These are phyloP conservation scores for Osmanthus fragrans DNA, from an alignment of 257 asterid genomes.

Conservation along the genomic window DNA sequence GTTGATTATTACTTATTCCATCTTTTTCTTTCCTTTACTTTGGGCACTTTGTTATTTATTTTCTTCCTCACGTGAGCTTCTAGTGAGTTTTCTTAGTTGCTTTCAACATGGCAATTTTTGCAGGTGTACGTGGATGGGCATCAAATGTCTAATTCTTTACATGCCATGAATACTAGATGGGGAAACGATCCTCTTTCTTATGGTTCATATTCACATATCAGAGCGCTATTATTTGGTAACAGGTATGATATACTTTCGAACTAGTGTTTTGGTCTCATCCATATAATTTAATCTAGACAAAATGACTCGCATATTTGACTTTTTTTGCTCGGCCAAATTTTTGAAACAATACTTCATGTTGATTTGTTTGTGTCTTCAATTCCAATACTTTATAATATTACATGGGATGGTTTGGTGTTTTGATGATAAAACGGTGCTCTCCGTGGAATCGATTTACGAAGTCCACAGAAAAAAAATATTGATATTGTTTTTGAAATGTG, in stretches of 20 bases:
- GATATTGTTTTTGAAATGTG: no score
- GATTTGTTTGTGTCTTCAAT: no score
- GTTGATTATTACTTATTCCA: background rate
- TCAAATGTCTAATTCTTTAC: no score
- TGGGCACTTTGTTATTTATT: background rate
- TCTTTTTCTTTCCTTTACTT: background rate
- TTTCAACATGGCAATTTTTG: background rate
- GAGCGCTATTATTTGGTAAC: background rate
- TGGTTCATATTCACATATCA: background rate
- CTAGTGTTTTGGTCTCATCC: background rate
- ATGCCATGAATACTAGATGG: background rate
- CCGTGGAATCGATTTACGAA: no score
- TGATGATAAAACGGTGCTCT: no score
- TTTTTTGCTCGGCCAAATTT: no score
- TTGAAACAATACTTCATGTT: no score
- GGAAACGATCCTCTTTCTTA: background rate
- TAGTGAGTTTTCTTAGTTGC: background rate
- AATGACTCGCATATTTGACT: no score
- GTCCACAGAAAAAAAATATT: no score
- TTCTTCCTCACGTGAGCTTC: background rate
- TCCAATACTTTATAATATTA: no score
- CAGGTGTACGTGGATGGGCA: background rate
- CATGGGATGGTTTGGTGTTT: no score
- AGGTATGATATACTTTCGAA: background rate
- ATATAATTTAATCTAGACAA: no score